Evolutionary conservation across 2,329 filamentous ascomycete genomes (phyloP), one percentile per base, ranked within the genome.

Genomic region (Cladosporium sp.): DNA sequence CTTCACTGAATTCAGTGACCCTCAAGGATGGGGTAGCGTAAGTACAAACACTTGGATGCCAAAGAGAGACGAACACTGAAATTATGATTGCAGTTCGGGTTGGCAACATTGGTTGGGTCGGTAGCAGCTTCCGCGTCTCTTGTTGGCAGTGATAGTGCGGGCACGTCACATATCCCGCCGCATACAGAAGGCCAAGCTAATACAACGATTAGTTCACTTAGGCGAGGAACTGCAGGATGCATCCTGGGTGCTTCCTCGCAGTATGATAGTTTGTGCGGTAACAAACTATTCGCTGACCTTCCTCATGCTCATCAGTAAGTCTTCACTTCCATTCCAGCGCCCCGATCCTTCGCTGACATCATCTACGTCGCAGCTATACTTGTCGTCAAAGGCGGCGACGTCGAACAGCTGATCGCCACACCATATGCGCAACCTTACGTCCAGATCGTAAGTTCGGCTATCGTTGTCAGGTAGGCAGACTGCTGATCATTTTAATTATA

Each of bases 1-100:
- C 23, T 26, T 26, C 23, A 26, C 23, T 26, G 66, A 77, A 16
- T 80, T 82, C 67, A 72, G 67, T 53, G 29, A 62, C 57, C 73
- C 72, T 23, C 79, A 79, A 23, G 77, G 77, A 5, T 82, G 80
- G 80, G 75, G 73, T 23, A 44, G 55, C 23, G 35, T 58, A 8
- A 29, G 57, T 26, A 26, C 23, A 26, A 26, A 26, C 23, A 26
- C 23, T 26, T 26, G 23, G 23, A 26, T 26, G 23, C 23, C 23
- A 26, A 26, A 26, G 23, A 26, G 23, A 26, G 23, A 26, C 23
- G 23, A 26, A 26, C 23, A 26, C 23, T 52, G 12, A 52, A 14
- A 11, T 5, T 26, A 26, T 3, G 21, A 7, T 3, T 29, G 21
- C 46, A 46, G 14, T 40, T 61, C 12, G 68, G 66, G 2, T 55